Conservation (phyloP, 768 basidiomycete genomes). For the Suillus occidentalis region DNA sequence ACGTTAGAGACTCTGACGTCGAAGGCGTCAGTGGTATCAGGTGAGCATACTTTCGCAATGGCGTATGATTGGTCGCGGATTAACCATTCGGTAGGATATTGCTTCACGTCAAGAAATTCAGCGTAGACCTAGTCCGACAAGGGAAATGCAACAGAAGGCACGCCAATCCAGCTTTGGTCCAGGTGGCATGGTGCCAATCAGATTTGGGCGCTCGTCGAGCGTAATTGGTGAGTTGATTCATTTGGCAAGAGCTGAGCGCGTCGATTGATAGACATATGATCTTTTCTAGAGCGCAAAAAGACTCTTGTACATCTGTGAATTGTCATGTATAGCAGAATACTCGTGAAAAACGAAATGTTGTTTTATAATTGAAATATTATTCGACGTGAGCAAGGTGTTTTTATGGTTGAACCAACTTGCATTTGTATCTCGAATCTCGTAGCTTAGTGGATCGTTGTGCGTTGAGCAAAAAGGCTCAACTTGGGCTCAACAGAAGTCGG, state of each 20-base stretch:
- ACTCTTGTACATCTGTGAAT: background rate
- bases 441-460: too few species aligned
- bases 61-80: background rate
- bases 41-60: constrained; percentile 30
- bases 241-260: too few species aligned
- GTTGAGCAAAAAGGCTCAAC: too few species aligned
- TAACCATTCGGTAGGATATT: constrained; percentile 38
- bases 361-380: too few species aligned
- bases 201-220: constrained; percentile 44
- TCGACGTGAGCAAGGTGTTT: too few species aligned
- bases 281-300: background rate
- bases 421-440: too few species aligned
- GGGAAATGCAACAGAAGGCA: constrained; percentile 46
- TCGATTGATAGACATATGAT: background rate
- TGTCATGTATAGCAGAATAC: background rate
- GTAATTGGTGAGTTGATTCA: background rate
- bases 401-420: too few species aligned
- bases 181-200: constrained; percentile 53
- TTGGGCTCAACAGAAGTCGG: too few species aligned
- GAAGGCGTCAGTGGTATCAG: constrained; percentile 38
- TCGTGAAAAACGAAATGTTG: background rate
- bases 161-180: constrained; percentile 47
- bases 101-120: constrained; percentile 42
- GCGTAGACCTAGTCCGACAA: constrained; percentile 48
- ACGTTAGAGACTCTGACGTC: constrained; percentile 46